A percentile compares a stretch with the other conserved stretches of the same genome.
Evolutionary conservation across 73 alveolate genomes (phyloP).

Genomic region (Loxodes magnus): DNA sequence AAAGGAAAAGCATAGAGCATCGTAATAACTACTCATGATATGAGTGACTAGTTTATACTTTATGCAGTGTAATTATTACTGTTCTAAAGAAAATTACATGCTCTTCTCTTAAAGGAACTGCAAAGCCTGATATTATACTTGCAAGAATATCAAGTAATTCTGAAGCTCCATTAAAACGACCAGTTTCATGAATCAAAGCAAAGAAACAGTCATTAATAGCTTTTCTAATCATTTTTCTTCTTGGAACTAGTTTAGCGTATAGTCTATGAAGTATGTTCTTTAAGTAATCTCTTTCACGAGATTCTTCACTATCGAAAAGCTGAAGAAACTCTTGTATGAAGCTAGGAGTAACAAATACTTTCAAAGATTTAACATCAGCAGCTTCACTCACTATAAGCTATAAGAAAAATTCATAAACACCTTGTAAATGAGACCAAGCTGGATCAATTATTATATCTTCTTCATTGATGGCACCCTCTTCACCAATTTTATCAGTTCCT

Average conservation of each 20-base stretch:
- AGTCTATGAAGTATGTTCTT: slow-evolving; percentile 74
- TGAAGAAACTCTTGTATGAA: slow-evolving; percentile 58
- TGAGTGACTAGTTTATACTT: slow-evolving; percentile 73
- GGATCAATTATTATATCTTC: slow-evolving; percentile 45
- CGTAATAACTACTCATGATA: slow-evolving; percentile 79
- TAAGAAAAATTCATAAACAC: slow-evolving; percentile 56
- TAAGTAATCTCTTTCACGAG: slow-evolving; percentile 64
- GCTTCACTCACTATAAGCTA: slow-evolving; percentile 52
- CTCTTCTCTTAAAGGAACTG: slow-evolving; percentile 86
- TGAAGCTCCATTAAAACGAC: slow-evolving; percentile 81
- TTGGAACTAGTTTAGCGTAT: slow-evolving; percentile 72
- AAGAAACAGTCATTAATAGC: slow-evolving; percentile 81
- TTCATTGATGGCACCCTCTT: slow-evolving; percentile 43
- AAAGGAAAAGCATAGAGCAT: slow-evolving; percentile 76
- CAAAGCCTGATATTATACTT: slow-evolving; percentile 76
- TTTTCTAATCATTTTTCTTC: slow-evolving; percentile 70
- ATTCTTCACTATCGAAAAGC: slow-evolving; percentile 64
- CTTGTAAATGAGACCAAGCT: slow-evolving; percentile 61
- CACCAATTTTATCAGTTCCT: slow-evolving; percentile 14
- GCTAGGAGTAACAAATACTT: slow-evolving; percentile 51
- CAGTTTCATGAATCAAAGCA: slow-evolving; percentile 72
- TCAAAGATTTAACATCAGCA: slow-evolving; percentile 43
- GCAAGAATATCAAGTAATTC: slow-evolving; percentile 81
- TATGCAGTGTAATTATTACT: slow-evolving; percentile 75
- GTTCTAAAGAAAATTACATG: slow-evolving; percentile 80